Percentiles rank a stretch among this genome's conserved stretches.
Evolutionary conservation across 1,284 basidiomycete species (phyloP).

Genomic region (Takashimella koratensis): DNA sequence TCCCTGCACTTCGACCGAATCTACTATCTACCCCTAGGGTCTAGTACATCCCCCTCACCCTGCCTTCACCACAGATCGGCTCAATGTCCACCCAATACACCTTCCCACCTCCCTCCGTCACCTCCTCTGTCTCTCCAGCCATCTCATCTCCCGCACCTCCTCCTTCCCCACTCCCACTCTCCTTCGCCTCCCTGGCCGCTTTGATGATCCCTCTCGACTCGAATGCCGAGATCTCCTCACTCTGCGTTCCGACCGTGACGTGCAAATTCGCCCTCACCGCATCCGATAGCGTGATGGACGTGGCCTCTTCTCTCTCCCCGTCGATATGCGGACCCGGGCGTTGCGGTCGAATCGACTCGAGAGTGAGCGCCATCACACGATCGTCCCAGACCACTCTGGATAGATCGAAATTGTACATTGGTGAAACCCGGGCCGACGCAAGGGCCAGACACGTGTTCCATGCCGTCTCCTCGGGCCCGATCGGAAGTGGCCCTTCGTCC

Average conservation of each 20-base stretch:
- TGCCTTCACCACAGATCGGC: slow-evolving; percentile 22
- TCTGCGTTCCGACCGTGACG: slow-evolving; percentile 79
- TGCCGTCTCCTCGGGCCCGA: slow-evolving; percentile 44
- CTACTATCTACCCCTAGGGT: too few species aligned
- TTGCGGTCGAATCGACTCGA: slow-evolving; percentile 58
- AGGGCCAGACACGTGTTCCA: slow-evolving; percentile 66
- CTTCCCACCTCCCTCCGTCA: slow-evolving; percentile 29
- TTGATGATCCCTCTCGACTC: slow-evolving; percentile 53
- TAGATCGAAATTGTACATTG: slow-evolving; percentile 62
- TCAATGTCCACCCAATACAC: slow-evolving; percentile 30
- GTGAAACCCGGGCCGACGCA: slow-evolving; percentile 50
- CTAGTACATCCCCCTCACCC: slow-evolving; percentile 35
- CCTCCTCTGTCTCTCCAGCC: slow-evolving; percentile 26
- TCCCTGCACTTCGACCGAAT: too few species aligned
- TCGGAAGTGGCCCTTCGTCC: slow-evolving; percentile 1
- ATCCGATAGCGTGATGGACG: slow-evolving; percentile 49
- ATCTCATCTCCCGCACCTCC: slow-evolving; percentile 9
- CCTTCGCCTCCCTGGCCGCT: slow-evolving; percentile 26
- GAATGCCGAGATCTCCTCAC: slow-evolving; percentile 58
- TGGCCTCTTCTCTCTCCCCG: slow-evolving; percentile 4
- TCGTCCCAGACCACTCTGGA: slow-evolving; percentile 70
- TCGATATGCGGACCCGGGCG: slow-evolving; percentile 27
- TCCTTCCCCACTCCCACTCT: too few species aligned
- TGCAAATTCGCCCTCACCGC: slow-evolving; percentile 62
- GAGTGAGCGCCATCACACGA: slow-evolving; percentile 71